phyloP scores from a whole-genome alignment of 306 rosid species.

The Clitoria ternatea region DNA sequence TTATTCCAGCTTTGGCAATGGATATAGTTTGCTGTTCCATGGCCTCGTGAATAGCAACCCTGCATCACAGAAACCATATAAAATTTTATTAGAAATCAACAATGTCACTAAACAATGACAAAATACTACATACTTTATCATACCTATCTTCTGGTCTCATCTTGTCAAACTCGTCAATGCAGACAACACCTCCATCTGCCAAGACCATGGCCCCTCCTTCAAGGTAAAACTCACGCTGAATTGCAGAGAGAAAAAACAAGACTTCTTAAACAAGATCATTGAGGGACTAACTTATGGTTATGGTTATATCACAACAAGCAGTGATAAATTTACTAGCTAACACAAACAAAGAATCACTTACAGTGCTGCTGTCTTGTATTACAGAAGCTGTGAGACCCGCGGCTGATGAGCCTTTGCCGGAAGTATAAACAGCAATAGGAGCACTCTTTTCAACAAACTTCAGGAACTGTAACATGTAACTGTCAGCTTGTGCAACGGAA shows the following conservation, averaged over 20 bases:
- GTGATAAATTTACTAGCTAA: neutral
- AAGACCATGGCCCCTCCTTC: conserved; percentile 99
- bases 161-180: conserved; percentile 98
- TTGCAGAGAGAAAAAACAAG: conserved; percentile 27
- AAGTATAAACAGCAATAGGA: conserved; percentile 93
- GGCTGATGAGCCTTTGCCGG: conserved; percentile 99
- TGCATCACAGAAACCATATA: conserved; percentile 20
- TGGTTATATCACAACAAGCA: neutral
- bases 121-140: conserved; percentile 17
- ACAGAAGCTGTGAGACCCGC: conserved; percentile 99
- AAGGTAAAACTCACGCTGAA: conserved; percentile 96
- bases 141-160: conserved; percentile 99
- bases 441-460: conserved; percentile 99
- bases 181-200: conserved; percentile 99
- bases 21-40: conserved; percentile 99
- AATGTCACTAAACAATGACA: neutral
- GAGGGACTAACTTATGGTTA: neutral
- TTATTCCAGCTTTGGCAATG: conserved; percentile 98
- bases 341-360: conserved; percentile 44
- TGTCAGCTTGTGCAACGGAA: conserved; percentile 1
- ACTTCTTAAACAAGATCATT: neutral
- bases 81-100: neutral
- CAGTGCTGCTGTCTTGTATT: conserved; percentile 79
- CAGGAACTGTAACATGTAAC: conserved; percentile 60
- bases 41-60: conserved; percentile 99